Percentiles rank a stretch among this genome's conserved stretches.
Evolutionary conservation across 352 stramenopile species (phyloP).

Genomic region (Phytophthora pini): DNA sequence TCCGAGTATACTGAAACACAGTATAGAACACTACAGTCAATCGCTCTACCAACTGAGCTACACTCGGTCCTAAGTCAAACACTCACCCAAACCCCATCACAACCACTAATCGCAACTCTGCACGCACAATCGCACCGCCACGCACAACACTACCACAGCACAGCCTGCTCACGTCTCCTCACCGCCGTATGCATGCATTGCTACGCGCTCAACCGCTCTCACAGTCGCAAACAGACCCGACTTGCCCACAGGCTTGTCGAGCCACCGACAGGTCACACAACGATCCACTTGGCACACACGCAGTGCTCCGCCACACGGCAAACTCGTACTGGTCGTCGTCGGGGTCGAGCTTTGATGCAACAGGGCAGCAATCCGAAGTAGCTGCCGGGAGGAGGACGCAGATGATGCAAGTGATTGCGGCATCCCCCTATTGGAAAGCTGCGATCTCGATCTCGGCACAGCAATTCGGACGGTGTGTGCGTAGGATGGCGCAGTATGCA

Average conservation of each 20-base stretch:
- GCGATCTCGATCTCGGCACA: no score
- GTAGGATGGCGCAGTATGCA: no score
- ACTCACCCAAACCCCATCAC: background rate
- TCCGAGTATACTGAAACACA: background rate
- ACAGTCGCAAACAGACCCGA: background rate
- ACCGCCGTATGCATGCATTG: background rate
- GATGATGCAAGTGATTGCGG: no score
- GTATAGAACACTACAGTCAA: slow-evolving; percentile 1
- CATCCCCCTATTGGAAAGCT: no score
- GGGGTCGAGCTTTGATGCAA: no score
- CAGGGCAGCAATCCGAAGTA: no score
- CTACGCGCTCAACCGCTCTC: background rate
- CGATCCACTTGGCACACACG: background rate
- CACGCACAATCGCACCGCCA: background rate
- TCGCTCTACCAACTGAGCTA: background rate
- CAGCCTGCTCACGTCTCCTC: background rate
- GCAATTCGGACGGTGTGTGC: no score
- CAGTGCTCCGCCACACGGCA: background rate
- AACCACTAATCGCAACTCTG: background rate
- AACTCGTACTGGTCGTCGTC: no score
- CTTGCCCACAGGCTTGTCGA: background rate
- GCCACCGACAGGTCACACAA: background rate
- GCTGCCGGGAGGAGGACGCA: no score
- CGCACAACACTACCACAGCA: background rate
- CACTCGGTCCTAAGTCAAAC: background rate